Base-by-base conservation (phyloP, 768 basidiomycete species). In the Leccinum variicolor region DNA sequence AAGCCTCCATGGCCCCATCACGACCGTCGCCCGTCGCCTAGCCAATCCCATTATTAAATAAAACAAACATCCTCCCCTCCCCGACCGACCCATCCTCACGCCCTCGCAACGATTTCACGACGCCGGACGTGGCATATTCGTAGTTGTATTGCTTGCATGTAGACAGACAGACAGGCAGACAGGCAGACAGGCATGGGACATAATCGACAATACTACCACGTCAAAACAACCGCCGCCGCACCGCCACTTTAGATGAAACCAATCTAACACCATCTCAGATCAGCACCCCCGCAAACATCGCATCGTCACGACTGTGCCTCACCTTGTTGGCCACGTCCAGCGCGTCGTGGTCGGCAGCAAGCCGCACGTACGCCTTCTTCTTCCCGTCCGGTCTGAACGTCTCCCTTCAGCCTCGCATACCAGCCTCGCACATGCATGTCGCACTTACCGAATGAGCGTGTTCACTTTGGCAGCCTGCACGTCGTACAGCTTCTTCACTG, bases 351-450 rank as follows among this genome's bases (percentile, higher is more conserved):
- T 97, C 94, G n/a, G 94, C 75, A 21, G 94, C 91, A 73, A 98
- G 79, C 51, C 95, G 87, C 47, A 98, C 95, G 73, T 97, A 99
- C 45, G 97, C 97, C 88, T 98, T 98, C 83, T 99, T 99, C 86
- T 89, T 93, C 52, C 96, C 96, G 70, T 98, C 97, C 53, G 96
- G 97, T 74, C 92, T 94, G 56, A 6, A 25, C 23, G 43, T 19
- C n/a, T 39, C 21, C 11, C 2, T 33, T 63, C 43, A 61, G 43
- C 53, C 5, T 8, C 13, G 46, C 53, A 33, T 52, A 26, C 51
- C 21, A 4, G 36, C 48, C 26, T n/a, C 47, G 9, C 13, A n/a
- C 31, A 9, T 21, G 19, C 31, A 9, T 21, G 19, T 15, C 14
- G 2, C 17, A 74, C 86, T 63, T 56, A 95, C 92, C 95, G 89